Percentiles rank a stretch among this genome's conserved stretches.
phyloP scores from a whole-genome alignment of 2,329 filamentous ascomycete species.

The Pseudocercospora cruenta region DNA sequence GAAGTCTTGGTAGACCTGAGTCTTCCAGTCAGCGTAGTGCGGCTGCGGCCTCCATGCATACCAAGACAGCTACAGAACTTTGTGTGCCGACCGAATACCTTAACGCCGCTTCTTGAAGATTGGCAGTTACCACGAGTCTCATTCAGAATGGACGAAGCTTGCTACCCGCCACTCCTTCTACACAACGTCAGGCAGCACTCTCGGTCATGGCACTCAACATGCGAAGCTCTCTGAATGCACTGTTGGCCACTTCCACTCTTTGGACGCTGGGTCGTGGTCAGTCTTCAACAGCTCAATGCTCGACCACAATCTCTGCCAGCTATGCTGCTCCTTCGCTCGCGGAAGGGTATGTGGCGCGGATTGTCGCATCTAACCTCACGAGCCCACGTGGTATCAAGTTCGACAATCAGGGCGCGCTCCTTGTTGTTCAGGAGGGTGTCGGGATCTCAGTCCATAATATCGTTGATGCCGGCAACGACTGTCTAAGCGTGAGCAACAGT shows the following conservation, averaged over 20 bases:
- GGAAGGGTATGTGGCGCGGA: conserved; percentile 46
- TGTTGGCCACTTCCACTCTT: neutral
- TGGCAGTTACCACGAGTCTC: neutral
- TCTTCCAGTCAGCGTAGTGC: neutral
- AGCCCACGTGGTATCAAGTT: conserved; percentile 53
- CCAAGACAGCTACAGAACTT: conserved; percentile 4
- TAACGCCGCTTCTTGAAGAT: neutral
- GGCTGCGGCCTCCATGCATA: neutral
- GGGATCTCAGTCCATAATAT: conserved; percentile 34
- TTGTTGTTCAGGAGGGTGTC: conserved; percentile 51
- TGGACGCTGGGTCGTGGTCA: conserved; percentile 10
- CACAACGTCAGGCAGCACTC: neutral
- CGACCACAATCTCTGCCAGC: conserved; percentile 42
- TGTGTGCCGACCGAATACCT: neutral
- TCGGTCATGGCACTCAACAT: neutral
- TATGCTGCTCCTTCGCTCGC: conserved; percentile 48
- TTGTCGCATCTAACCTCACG: conserved; percentile 51
- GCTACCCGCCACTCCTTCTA: neutral
- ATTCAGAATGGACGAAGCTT: neutral
- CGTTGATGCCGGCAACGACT: conserved; percentile 29
- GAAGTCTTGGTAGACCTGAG: neutral
- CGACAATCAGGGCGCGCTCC: conserved; percentile 51
- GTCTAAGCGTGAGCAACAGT: conserved; percentile 28
- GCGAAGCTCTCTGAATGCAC: neutral
- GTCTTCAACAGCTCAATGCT: conserved; percentile 34